Evolutionary conservation across 2,329 filamentous ascomycete species (phyloP).

Genomic region (Macrophomina tecta): DNA sequence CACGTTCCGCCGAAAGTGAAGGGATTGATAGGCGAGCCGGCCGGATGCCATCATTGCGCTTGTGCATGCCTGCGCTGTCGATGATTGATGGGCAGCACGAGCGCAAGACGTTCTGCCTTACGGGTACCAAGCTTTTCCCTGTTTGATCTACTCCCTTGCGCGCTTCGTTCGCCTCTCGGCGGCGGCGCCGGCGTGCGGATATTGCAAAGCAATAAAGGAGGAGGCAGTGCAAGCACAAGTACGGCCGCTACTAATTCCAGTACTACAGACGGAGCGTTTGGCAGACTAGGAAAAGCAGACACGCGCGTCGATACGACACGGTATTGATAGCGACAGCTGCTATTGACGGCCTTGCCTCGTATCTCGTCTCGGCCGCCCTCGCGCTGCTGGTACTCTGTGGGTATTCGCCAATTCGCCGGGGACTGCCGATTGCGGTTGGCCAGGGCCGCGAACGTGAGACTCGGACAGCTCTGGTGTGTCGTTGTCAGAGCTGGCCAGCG

Average conservation of each 20-base stretch:
- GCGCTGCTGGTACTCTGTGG: constrained; percentile 5
- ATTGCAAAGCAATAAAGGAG: neutral
- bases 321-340: constrained; percentile 10
- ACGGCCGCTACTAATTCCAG: too few species aligned
- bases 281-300: neutral
- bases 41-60: neutral
- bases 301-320: neutral
- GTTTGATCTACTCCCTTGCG: neutral
- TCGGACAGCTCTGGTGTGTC: neutral
- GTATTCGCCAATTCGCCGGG: neutral
- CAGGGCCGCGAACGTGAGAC: constrained; percentile 14
- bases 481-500: neutral
- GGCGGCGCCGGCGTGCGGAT: neutral
- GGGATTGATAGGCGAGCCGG: neutral
- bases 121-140: neutral
- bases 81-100: neutral
- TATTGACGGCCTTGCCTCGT: constrained; percentile 21
- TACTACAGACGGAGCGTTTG: neutral
- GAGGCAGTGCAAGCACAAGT: neutral
- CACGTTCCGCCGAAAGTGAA: neutral
- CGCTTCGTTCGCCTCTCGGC: too few species aligned
- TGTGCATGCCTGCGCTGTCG: neutral
- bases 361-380: neutral
- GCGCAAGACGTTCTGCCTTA: neutral
- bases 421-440: neutral